Conservation (phyloP, 306 rosid genomes). For the Lupinus albus region DNA sequence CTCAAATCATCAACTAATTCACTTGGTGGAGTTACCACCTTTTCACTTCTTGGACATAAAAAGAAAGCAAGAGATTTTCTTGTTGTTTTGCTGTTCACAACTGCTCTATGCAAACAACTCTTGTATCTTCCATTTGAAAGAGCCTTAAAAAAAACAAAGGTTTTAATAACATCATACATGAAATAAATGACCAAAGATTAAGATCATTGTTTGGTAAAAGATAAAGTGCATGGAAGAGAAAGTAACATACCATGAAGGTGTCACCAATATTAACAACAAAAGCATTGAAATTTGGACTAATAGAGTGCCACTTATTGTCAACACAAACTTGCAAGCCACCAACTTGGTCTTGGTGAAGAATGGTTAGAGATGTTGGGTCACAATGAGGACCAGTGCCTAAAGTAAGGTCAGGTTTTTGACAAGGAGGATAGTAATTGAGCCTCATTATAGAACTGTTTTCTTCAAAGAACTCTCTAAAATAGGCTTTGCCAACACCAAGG, state of each 20-base stretch:
- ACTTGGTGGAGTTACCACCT: constrained; percentile 78
- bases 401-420: constrained; percentile 83
- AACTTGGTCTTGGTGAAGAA: constrained; percentile 92
- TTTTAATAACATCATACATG: constrained; percentile 6
- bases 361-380: constrained; percentile 92
- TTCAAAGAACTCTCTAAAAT: constrained; percentile 71
- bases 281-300: constrained; percentile 75
- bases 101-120: constrained; percentile 96
- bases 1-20: constrained; percentile 60
- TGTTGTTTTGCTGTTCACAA: constrained; percentile 75
- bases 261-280: constrained; percentile 97
- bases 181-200: neutral
- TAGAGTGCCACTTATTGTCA: constrained; percentile 78
- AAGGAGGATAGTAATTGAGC: constrained; percentile 88
- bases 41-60: constrained; percentile 79
- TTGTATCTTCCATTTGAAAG: constrained; percentile 90
- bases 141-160: constrained; percentile 57
- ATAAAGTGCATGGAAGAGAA: neutral
- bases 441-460: constrained; percentile 89
- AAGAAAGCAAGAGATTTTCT: constrained; percentile 95
- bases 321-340: constrained; percentile 89
- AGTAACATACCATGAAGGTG: constrained; percentile 78
- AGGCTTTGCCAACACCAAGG: constrained; percentile 64
- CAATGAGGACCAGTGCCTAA: constrained; percentile 98
- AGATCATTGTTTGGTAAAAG: too few species aligned